These are phyloP conservation scores for Isoetes engelmannii DNA, from an alignment of 83 land plant species.

Conservation along the genomic window DNA sequence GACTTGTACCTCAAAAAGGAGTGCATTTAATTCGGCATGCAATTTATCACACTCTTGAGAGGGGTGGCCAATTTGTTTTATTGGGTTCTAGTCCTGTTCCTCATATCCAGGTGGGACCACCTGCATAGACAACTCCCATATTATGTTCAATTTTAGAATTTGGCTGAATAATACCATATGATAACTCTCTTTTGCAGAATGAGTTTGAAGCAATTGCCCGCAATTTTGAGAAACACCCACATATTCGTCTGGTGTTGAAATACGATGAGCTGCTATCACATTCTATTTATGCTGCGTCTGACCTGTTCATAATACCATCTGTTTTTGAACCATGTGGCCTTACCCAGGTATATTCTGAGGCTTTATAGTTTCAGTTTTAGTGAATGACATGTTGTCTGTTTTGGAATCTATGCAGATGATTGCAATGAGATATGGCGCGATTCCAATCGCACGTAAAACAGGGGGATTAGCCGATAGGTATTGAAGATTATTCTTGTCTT, in stretches of 20 bases:
- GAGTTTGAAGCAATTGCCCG: constrained; percentile 81
- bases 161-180: background rate
- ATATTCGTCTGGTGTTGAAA: constrained; percentile 65
- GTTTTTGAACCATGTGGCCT: constrained; percentile 97
- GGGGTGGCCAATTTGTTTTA: constrained; percentile 89
- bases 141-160: background rate
- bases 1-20: constrained; percentile 94
- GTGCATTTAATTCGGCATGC: constrained; percentile 88
- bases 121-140: background rate
- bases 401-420: constrained; percentile 62
- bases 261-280: constrained; percentile 84
- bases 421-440: constrained; percentile 91
- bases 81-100: constrained; percentile 86
- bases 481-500: constrained; percentile 3
- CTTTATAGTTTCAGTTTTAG: background rate
- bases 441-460: constrained; percentile 84
- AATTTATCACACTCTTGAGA: constrained; percentile 65
- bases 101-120: constrained; percentile 59
- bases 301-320: constrained; percentile 93
- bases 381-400: constrained; percentile 7
- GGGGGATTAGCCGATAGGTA: constrained; percentile 96
- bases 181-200: constrained; percentile 41
- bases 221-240: constrained; percentile 57
- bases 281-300: constrained; percentile 77
- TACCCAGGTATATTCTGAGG: constrained; percentile 54